phyloP scores from a whole-genome alignment of 768 basidiomycete genomes.

The Gymnopilus junonius region DNA sequence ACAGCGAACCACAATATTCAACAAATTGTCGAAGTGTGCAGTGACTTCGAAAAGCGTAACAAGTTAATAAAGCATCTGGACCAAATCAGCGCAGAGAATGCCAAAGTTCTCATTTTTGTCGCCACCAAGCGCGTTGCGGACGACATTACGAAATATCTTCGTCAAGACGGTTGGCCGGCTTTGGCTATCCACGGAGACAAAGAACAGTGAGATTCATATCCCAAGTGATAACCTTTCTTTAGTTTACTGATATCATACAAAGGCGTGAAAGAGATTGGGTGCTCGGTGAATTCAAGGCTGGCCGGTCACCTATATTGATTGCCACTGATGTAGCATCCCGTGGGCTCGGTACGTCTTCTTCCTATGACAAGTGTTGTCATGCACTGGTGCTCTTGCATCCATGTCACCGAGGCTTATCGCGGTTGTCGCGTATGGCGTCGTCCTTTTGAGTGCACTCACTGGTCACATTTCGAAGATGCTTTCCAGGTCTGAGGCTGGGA shows the following conservation, averaged over 20 bases:
- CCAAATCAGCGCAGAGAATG: constrained; percentile 94
- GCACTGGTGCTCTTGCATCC: constrained; percentile 32
- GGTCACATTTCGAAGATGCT: constrained; percentile 21
- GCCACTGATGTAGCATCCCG: constrained; percentile 99
- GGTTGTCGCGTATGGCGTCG: constrained; percentile 19
- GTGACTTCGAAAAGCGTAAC: constrained; percentile 95
- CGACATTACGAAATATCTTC: constrained; percentile 96
- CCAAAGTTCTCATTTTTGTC: constrained; percentile 98
- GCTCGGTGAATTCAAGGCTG: constrained; percentile 96
- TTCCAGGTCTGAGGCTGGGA: constrained; percentile 24
- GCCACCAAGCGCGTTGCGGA: constrained; percentile 98
- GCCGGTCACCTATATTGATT: constrained; percentile 95
- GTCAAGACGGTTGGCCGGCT: constrained; percentile 99
- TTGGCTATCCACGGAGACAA: constrained; percentile 99
- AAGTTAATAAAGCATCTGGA: constrained; percentile 98
- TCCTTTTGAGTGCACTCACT: constrained; percentile 27
- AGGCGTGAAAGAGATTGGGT: constrained; percentile 99
- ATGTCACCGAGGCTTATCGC: constrained; percentile 26
- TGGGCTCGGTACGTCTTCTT: constrained; percentile 95
- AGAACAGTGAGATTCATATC: constrained; percentile 73
- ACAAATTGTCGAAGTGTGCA: constrained; percentile 95
- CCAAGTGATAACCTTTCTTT: background rate
- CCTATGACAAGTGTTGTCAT: constrained; percentile 28
- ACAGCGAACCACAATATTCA: constrained; percentile 98
- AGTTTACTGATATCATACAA: background rate